Evolutionary conservation across 2,329 filamentous ascomycete genomes (phyloP), one percentile per base, ranked within the genome.

Genomic region (Rutstroemia sp.): DNA sequence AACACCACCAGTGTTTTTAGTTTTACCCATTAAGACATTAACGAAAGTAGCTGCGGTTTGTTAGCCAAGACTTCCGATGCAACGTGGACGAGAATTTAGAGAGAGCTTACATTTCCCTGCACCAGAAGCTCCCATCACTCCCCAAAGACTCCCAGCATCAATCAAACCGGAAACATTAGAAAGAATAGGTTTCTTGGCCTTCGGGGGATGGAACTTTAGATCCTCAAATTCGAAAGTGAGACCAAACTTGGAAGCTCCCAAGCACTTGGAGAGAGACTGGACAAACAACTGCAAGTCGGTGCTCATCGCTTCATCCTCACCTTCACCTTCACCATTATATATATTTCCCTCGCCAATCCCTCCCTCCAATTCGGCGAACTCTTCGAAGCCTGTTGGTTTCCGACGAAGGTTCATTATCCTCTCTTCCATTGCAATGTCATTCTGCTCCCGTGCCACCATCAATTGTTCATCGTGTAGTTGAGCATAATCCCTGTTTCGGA

Each of bases 1-100:
- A 0, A 70, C 61, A 2, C 80, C 80, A 0, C 72, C 70, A 0
- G 78, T 82, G 57, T 78, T 73, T 37, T 69, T 73, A 0, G 70
- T 73, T 67, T 83, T 82, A 12, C 80, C 80, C 79, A 82, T 82
- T n/a, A 83, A 72, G 25, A 81, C 77, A 56, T 82, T 83, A 34
- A 83, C 73, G 58, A 83, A 81, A 0, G 80, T 83, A 17, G 77
- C 66, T 68, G 41, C 7, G 34, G 8, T 27, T 4, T 16, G 25
- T 65, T 57, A 64, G 58, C 9, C 41, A 27, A 3, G 12, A 7
- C 4, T 10, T 9, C 39, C 16, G n/a, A 17, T 17, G 19, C 39
- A 34, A 19, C 5, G n/a, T 17, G 37, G 5, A 51, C 42, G n/a
- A 41, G 5, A 2, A 17, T 44, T 10, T 9, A 12, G 23, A 39